Percentiles rank a stretch among this genome's conserved stretches.
phyloP scores from a whole-genome alignment of 129 eudicot species.

The Lonicera japonica region DNA sequence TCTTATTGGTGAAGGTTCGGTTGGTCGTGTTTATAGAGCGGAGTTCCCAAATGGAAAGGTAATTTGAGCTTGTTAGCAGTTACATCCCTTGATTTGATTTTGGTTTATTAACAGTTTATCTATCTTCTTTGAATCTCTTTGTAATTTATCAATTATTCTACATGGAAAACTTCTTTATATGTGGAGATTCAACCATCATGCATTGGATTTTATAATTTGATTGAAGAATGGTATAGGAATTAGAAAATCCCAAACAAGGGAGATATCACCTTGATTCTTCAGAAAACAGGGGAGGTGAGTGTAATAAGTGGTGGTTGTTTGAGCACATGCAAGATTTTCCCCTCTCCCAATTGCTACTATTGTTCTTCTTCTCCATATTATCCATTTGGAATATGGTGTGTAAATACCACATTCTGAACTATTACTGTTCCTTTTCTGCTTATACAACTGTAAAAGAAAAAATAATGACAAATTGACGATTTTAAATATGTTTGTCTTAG shows the following conservation, averaged over 20 bases:
- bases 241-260: too few species aligned
- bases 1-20: conserved; percentile 93
- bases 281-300: too few species aligned
- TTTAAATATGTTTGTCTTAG: conserved; percentile 22
- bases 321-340: too few species aligned
- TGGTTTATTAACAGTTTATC: too few species aligned
- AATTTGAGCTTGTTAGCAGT: conserved; percentile 11
- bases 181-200: not conserved
- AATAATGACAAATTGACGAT: too few species aligned
- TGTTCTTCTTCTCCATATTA: not conserved
- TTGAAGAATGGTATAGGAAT: too few species aligned
- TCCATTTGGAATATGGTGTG: not conserved
- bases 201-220: not conserved
- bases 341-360: not conserved
- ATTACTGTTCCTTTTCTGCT: not conserved
- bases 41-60: conserved; percentile 97
- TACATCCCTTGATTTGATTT: not conserved
- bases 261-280: too few species aligned
- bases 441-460: too few species aligned
- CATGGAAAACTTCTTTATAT: too few species aligned
- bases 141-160: too few species aligned
- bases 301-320: too few species aligned
- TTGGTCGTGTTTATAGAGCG: conserved; percentile 98
- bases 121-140: too few species aligned
- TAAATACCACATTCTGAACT: not conserved